These are phyloP conservation scores for Hymenochaete sp. DNA, from an alignment of 1,284 basidiomycete genomes.

Conservation along the genomic window DNA sequence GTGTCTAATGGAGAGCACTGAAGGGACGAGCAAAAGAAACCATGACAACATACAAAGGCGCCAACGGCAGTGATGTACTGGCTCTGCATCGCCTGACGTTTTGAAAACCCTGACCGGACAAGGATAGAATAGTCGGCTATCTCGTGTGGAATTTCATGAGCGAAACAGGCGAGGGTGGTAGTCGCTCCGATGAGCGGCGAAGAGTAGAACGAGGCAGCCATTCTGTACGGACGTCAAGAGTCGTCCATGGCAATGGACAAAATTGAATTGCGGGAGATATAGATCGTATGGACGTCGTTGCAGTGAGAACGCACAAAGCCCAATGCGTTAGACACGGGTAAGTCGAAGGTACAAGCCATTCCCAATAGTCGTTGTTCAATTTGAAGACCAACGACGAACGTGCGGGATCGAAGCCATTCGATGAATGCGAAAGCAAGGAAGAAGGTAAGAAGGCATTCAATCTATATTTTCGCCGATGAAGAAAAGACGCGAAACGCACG, in stretches of 20 bases:
- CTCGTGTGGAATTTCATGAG: constrained; percentile 87
- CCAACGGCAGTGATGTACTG: constrained; percentile 86
- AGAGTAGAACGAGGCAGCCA: constrained; percentile 88
- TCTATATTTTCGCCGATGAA: constrained; percentile 16
- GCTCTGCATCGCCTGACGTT: constrained; percentile 82
- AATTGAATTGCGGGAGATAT: not conserved
- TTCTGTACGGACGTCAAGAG: constrained; percentile 35
- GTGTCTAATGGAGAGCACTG: too few relatives aligned
- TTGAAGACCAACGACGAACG: not conserved
- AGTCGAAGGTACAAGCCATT: too few relatives aligned
- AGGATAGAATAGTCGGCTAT: constrained; percentile 89
- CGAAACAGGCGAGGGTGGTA: constrained; percentile 85
- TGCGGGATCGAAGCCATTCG: not conserved
- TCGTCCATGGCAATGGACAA: not conserved
- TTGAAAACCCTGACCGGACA: constrained; percentile 82
- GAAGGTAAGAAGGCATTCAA: constrained; percentile 3
- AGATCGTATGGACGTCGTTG: not conserved
- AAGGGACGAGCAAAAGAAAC: too few relatives aligned
- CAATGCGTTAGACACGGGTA: not conserved
- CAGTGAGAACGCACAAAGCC: not conserved
- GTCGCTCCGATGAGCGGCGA: constrained; percentile 84
- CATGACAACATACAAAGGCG: constrained; percentile 68
- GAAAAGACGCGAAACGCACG: constrained; percentile 40
- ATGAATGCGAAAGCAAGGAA: constrained; percentile 6
- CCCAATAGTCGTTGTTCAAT: too few relatives aligned